A percentile compares a stretch with the other conserved stretches of the same genome.
These are phyloP conservation scores for Tetraselmis chui DNA, from an alignment of 139 green algal species.

Conservation along the genomic window DNA sequence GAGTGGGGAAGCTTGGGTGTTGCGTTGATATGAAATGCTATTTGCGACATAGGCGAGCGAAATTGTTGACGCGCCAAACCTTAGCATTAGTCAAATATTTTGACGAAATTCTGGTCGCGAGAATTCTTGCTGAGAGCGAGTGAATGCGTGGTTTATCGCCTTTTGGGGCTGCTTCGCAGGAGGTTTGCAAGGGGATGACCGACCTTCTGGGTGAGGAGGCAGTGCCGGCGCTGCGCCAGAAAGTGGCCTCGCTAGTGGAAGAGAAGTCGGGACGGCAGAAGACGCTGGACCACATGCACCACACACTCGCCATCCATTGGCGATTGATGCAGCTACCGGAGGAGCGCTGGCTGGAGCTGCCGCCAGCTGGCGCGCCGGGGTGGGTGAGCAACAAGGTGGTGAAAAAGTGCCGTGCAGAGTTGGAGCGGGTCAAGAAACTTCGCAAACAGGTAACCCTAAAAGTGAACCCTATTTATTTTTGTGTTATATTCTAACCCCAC, in stretches of 20 bases:
- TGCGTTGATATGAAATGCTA: too few species aligned
- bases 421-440: not conserved
- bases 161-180: too few species aligned
- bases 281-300: not conserved
- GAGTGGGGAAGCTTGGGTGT: too few species aligned
- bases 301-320: not conserved
- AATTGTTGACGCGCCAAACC: too few species aligned
- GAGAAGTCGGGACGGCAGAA: not conserved
- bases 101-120: too few species aligned
- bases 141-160: too few species aligned
- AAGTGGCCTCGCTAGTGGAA: not conserved
- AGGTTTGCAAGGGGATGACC: not conserved
- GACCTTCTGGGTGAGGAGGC: not conserved
- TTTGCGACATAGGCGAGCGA: too few species aligned
- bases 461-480: too few species aligned
- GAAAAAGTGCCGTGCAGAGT: not conserved
- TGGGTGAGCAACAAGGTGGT: not conserved
- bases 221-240: not conserved
- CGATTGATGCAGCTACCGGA: not conserved
- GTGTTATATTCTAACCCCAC: too few species aligned
- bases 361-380: too few species aligned
- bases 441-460: not conserved
- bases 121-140: too few species aligned
- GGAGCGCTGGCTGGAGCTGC: not conserved
- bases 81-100: too few species aligned